A percentile compares a stretch with the other conserved stretches of the same genome.
Conservation (phyloP, 305 asterid genomes). For the Plantago rigida region DNA sequence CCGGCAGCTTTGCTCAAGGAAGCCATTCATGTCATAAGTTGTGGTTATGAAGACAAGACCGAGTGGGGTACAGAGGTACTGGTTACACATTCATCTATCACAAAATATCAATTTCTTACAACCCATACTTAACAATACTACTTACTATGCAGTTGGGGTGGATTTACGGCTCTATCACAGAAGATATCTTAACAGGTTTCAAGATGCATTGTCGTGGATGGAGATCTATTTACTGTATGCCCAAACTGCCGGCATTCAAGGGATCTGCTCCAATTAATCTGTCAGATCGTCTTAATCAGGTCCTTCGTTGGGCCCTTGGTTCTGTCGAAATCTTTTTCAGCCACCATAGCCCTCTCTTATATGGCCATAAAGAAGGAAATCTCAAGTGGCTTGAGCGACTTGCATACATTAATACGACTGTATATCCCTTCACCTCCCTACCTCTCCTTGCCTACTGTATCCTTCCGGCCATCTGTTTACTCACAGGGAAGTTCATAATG, state of each 20-base stretch:
- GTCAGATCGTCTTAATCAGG: constrained; percentile 95
- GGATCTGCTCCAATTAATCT: constrained; percentile 94
- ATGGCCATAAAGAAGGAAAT: constrained; percentile 73
- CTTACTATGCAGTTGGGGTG: constrained; percentile 69
- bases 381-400: constrained; percentile 87
- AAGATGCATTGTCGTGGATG: constrained; percentile 98
- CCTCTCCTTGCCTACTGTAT: constrained; percentile 91
- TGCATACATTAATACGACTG: constrained; percentile 70
- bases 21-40: constrained; percentile 93
- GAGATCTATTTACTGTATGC: constrained; percentile 94
- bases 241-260: constrained; percentile 71
- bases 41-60: constrained; percentile 91
- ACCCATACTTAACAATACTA: constrained; percentile 17
- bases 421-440: constrained; percentile 82
- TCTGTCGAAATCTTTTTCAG: constrained; percentile 94
- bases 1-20: constrained; percentile 88
- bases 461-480: constrained; percentile 85
- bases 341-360: constrained; percentile 74
- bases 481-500: constrained; percentile 87
- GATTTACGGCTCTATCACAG: constrained; percentile 94
- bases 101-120: not conserved
- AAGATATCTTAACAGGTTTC: constrained; percentile 89
- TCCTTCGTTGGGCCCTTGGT: constrained; percentile 89
- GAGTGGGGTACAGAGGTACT: constrained; percentile 91
- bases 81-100: constrained; percentile 1